Conservation (phyloP, 2,329 filamentous ascomycete genomes). For the Colletotrichum tofieldiae region DNA sequence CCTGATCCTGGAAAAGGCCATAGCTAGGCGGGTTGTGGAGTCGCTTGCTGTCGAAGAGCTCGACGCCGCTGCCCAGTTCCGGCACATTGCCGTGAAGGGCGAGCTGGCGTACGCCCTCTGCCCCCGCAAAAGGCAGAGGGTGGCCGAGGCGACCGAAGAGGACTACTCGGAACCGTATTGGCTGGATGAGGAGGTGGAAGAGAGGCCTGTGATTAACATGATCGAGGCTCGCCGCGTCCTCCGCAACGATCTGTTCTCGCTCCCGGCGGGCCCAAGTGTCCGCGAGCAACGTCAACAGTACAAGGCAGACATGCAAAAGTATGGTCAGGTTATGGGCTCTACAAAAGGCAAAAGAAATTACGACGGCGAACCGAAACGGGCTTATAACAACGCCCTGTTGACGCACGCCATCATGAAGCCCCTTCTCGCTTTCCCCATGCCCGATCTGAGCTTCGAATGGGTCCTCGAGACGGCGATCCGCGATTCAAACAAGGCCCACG, state of each 20-base stretch:
- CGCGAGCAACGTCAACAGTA: constrained; percentile 23
- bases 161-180: constrained; percentile 19
- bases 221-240: constrained; percentile 36
- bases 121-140: constrained; percentile 33
- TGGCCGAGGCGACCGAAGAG: background rate
- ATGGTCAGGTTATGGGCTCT: constrained; percentile 13
- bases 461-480: constrained; percentile 31
- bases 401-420: constrained; percentile 34
- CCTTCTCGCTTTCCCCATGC: constrained; percentile 31
- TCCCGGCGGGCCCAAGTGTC: constrained; percentile 22
- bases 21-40: constrained; percentile 4
- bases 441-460: constrained; percentile 37
- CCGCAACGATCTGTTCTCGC: constrained; percentile 26
- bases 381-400: constrained; percentile 34
- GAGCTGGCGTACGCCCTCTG: constrained; percentile 27
- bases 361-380: constrained; percentile 30
- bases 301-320: constrained; percentile 25
- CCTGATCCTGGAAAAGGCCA: constrained; percentile 23
- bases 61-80: constrained; percentile 30
- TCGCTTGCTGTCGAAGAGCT: constrained; percentile 32
- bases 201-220: constrained; percentile 17
- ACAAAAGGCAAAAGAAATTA: constrained; percentile 25
- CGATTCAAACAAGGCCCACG: constrained; percentile 28
- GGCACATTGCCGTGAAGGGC: constrained; percentile 21
- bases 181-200: constrained; percentile 22